Conservation (phyloP, 106 monocot species). For the Amphibolis antarctica region DNA sequence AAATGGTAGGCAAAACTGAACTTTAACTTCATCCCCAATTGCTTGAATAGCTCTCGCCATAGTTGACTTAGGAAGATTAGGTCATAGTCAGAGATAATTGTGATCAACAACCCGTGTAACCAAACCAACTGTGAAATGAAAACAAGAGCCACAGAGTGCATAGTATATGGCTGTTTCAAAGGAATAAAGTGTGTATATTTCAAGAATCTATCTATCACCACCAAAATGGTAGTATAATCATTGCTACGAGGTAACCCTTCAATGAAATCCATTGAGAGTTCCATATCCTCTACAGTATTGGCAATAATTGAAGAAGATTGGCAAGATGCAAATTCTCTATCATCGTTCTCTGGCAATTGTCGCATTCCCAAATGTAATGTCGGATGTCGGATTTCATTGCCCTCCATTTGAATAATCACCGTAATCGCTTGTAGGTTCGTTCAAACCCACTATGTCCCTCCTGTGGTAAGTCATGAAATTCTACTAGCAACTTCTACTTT, state of each 20-base stretch:
- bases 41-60: neutral
- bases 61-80: neutral
- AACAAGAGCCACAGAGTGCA: neutral
- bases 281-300: no score
- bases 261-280: neutral
- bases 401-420: neutral
- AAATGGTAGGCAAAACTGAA: neutral
- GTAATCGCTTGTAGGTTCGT: neutral
- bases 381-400: neutral
- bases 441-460: neutral
- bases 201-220: neutral
- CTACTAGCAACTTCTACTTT: neutral
- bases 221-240: neutral
- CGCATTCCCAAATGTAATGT: neutral
- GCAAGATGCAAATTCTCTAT: neutral
- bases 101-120: neutral
- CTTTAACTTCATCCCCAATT: neutral
- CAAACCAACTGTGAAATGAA: neutral
- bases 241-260: neutral
- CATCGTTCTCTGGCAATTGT: neutral
- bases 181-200: neutral
- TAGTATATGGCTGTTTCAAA: neutral
- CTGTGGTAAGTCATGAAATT: neutral
- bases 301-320: neutral
- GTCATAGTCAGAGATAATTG: neutral